Evolutionary conservation across 2,329 filamentous ascomycete genomes (phyloP).

Genomic region (Diatrype stigma): DNA sequence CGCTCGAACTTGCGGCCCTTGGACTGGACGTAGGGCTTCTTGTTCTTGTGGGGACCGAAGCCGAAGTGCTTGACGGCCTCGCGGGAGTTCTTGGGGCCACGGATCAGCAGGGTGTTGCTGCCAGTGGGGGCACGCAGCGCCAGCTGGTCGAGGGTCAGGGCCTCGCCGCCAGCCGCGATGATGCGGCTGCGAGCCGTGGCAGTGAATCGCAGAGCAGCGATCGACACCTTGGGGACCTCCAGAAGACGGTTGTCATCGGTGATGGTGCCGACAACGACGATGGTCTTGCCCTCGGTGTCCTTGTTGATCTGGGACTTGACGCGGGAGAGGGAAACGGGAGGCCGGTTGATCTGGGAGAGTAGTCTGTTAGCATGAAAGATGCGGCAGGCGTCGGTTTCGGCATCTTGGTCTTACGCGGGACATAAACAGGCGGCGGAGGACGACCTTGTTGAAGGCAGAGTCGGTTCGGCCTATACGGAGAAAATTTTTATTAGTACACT

Average conservation of each 20-base stretch:
- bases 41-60: constrained; percentile 95
- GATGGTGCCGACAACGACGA: constrained; percentile 91
- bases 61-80: constrained; percentile 99
- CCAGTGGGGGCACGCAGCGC: constrained; percentile 93
- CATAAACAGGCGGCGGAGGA: constrained; percentile 97
- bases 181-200: constrained; percentile 93
- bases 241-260: constrained; percentile 97
- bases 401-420: constrained; percentile 54
- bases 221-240: constrained; percentile 83
- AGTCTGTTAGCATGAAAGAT: not conserved
- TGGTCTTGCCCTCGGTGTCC: constrained; percentile 71
- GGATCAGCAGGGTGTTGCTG: constrained; percentile 93
- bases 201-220: constrained; percentile 96
- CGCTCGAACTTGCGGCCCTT: constrained; percentile 99
- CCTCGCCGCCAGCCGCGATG: constrained; percentile 87
- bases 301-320: constrained; percentile 69
- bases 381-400: not conserved
- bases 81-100: constrained; percentile 95
- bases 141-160: constrained; percentile 94
- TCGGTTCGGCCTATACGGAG: constrained; percentile 78
- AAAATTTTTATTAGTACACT: not conserved
- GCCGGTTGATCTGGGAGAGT: constrained; percentile 71
- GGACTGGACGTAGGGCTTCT: constrained; percentile 97
- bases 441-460: constrained; percentile 96
- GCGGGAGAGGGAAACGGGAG: constrained; percentile 89